Evolutionary conservation across 1,284 basidiomycete genomes (phyloP).

Genomic region (Microbotryum violaceum): DNA sequence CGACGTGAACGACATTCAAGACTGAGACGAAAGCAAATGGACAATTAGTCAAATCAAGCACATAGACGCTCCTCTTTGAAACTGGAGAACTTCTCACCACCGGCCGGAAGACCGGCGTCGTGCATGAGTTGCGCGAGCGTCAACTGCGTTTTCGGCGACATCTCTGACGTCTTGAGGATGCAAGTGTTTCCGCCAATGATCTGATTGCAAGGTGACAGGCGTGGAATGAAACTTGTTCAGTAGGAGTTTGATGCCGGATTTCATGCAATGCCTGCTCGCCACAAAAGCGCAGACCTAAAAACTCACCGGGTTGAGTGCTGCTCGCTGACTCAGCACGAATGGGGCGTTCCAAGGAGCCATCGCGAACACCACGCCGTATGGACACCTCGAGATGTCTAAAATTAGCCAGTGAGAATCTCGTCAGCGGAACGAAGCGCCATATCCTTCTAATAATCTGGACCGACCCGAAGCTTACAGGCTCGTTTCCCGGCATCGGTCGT

Average conservation of each 20-base stretch:
- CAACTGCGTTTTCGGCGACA: slow-evolving; percentile 36
- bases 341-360: slow-evolving; percentile 29
- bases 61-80: too few relatives aligned
- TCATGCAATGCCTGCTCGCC: too few relatives aligned
- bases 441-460: too few relatives aligned
- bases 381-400: slow-evolving; percentile 32
- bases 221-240: not conserved
- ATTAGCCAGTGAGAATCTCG: too few relatives aligned
- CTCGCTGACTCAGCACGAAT: not conserved
- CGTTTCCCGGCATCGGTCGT: too few relatives aligned
- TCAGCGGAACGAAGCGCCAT: too few relatives aligned
- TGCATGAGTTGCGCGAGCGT: slow-evolving; percentile 38
- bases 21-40: slow-evolving; percentile 36
- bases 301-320: not conserved
- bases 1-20: slow-evolving; percentile 53
- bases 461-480: too few relatives aligned
- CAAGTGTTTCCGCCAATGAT: not conserved
- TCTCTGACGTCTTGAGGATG: slow-evolving; percentile 39
- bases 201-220: not conserved
- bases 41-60: too few relatives aligned
- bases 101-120: slow-evolving; percentile 54
- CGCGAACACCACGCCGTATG: slow-evolving; percentile 34
- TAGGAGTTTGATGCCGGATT: not conserved
- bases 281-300: too few relatives aligned
- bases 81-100: slow-evolving; percentile 28